Percentiles rank a stretch among this genome's conserved stretches.
Evolutionary conservation across 306 rosid species (phyloP).

Genomic region (Gastrolobium bilobum): DNA sequence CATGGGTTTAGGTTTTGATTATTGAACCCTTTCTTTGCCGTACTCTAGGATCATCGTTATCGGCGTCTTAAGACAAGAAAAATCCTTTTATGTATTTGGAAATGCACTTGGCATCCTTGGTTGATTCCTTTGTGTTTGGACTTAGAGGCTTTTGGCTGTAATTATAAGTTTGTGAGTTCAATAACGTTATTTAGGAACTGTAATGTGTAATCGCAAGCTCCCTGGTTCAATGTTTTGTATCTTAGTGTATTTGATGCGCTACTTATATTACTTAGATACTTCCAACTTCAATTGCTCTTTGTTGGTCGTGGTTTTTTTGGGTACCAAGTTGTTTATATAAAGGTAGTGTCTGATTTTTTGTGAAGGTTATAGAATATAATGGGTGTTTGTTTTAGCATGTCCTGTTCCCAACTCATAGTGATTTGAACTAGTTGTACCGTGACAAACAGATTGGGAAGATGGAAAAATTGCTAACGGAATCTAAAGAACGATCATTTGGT

Average conservation of each 20-base stretch:
- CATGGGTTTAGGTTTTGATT: background rate
- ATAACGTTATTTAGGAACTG: background rate
- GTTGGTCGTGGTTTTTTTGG: background rate
- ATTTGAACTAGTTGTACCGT: background rate
- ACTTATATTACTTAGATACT: background rate
- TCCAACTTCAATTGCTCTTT: too few species aligned
- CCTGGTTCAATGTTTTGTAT: too few species aligned
- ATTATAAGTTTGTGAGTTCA: background rate
- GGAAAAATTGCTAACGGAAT: conserved; percentile 68
- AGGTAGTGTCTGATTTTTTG: background rate
- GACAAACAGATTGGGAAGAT: conserved; percentile 77
- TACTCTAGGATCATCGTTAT: background rate
- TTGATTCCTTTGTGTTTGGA: too few species aligned
- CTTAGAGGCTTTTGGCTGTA: too few species aligned
- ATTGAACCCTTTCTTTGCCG: background rate
- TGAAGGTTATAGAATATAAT: background rate
- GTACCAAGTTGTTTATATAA: background rate
- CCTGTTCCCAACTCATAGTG: background rate
- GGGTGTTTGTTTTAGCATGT: conserved; percentile 11
- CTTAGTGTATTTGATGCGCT: background rate
- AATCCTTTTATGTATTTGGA: background rate
- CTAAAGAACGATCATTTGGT: conserved; percentile 56
- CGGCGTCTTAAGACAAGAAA: background rate
- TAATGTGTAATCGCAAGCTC: too few species aligned
- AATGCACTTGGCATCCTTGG: too few species aligned